Evolutionary conservation across 2,329 filamentous ascomycete genomes (phyloP).

Genomic region (Aureobasidium sp.): DNA sequence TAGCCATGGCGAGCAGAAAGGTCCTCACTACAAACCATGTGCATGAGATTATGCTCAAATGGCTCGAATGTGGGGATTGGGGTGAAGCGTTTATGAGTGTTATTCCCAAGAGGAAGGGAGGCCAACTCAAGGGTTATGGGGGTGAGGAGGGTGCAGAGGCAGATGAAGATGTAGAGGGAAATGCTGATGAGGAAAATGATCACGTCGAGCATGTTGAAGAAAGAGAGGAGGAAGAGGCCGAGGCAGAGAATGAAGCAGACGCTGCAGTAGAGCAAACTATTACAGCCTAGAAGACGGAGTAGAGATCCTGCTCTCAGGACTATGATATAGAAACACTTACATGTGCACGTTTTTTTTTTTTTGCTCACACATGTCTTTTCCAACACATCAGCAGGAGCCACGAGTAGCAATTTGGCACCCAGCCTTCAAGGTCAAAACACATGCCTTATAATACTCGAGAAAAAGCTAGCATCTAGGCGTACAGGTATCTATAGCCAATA

Average conservation of each 20-base stretch:
- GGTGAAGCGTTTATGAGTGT: constrained; percentile 79
- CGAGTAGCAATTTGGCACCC: too few relatives aligned
- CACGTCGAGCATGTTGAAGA: not conserved
- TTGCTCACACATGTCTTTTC: too few relatives aligned
- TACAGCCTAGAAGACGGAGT: not conserved
- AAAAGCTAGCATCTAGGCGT: too few relatives aligned
- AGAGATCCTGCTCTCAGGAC: too few relatives aligned
- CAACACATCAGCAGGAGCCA: too few relatives aligned
- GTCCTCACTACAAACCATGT: constrained; percentile 95
- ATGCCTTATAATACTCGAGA: too few relatives aligned
- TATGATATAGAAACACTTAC: too few relatives aligned
- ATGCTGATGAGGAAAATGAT: constrained; percentile 17
- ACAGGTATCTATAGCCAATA: too few relatives aligned
- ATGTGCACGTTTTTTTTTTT: too few relatives aligned
- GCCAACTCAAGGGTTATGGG: constrained; percentile 27
- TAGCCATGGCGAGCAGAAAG: constrained; percentile 79
- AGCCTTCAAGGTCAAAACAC: too few relatives aligned
- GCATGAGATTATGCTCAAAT: constrained; percentile 90
- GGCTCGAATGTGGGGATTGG: constrained; percentile 89
- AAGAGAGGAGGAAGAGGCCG: not conserved
- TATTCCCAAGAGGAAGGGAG: constrained; percentile 86
- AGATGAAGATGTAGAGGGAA: constrained; percentile 17
- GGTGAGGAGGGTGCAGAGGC: constrained; percentile 18
- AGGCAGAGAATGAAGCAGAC: constrained; percentile 1
- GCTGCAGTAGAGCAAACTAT: not conserved